Base-by-base conservation (phyloP, 2,329 filamentous ascomycete species). In the Botrytis pseudocinerea region DNA sequence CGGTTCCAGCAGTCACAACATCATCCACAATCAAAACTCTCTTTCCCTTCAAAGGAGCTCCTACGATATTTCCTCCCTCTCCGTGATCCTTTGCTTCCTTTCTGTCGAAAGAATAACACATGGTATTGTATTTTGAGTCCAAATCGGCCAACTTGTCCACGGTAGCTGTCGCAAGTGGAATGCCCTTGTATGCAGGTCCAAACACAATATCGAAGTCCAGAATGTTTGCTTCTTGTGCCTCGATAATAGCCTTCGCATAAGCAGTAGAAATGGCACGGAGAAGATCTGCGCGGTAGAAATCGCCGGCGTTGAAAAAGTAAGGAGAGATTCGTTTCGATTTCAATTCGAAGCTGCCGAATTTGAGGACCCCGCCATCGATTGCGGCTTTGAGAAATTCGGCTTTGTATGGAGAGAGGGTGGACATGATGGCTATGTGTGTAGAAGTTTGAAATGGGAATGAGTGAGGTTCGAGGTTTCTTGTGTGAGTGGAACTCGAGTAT, bases 1-100 rank as follows among this genome's bases (percentile, higher is more conserved):
- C 96, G 1, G 95, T 98, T 42, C 96, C 96, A 0, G 94, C 95
- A 1, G 95, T 98, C 80, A 98, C 95, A 73, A 99, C 95, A 83
- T 98, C 96, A 85, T 99, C 96, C 59, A 99, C 91, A 78, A 99
- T 93, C 48, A 99, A 87, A 25, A 98, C 90, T 74, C 88, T 89
- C 87, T 96, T 95, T 71, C 93, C 95, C 83, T 92, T 92, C 70
- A 98, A 85, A 10, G 91, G 88, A 44, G 94, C 93, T 18, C 96
- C 96, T 22, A 98, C 95, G 79, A 98, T 97, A 81, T 89, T 92
- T 62, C 96, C 95, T 48, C 95, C 95, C 84, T 99, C 96, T 62
- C 96, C 95, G 82, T 98, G 95, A 80, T 94, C 93, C 86, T 98
- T 98, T 79, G 91, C 93, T 84, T 98, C 96, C 85, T 98, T 98